Conservation (phyloP, 441 rosid genomes). For the Aleurites moluccanus region DNA sequence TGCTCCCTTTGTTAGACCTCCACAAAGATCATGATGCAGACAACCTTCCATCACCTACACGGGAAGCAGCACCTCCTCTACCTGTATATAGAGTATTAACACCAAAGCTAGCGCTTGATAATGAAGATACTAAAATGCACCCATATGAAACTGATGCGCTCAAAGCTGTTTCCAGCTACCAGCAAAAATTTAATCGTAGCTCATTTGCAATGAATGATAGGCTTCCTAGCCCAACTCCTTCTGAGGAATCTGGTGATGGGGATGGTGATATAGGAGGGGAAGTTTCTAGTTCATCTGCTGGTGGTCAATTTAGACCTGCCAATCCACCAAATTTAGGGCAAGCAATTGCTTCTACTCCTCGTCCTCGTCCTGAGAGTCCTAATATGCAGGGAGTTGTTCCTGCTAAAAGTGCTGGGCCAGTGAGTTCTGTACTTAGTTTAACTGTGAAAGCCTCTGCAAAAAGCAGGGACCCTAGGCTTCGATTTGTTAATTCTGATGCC, state of each 20-base stretch:
- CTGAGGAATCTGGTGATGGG: constrained; percentile 64
- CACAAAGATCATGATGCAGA: constrained; percentile 93
- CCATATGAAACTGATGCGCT: constrained; percentile 78
- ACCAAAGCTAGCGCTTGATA: constrained; percentile 35
- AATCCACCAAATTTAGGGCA: constrained; percentile 37
- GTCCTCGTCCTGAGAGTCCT: constrained; percentile 26
- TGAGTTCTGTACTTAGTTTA: constrained; percentile 38
- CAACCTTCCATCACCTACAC: constrained; percentile 97
- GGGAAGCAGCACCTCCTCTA: constrained; percentile 54
- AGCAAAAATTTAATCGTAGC: constrained; percentile 60
- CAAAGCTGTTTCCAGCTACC: constrained; percentile 77
- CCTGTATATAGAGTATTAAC: constrained; percentile 40
- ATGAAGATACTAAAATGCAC: constrained; percentile 45
- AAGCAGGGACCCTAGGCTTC: constrained; percentile 95
- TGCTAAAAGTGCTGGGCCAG: constrained; percentile 34
- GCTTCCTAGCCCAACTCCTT: constrained; percentile 98
- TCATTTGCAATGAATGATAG: constrained; percentile 47
- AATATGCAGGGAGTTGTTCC: constrained; percentile 29
- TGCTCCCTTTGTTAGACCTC: constrained; percentile 84
- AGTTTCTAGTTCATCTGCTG: constrained; percentile 52
- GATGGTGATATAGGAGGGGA: constrained; percentile 63
- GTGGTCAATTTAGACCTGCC: constrained; percentile 33
- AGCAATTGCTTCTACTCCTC: constrained; percentile 25
- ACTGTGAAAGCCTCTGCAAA: constrained; percentile 53
- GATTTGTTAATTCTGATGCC: constrained; percentile 52